phyloP scores from a whole-genome alignment of 2,329 filamentous ascomycete genomes.

The Nannizziopsis arthrosporioides region DNA sequence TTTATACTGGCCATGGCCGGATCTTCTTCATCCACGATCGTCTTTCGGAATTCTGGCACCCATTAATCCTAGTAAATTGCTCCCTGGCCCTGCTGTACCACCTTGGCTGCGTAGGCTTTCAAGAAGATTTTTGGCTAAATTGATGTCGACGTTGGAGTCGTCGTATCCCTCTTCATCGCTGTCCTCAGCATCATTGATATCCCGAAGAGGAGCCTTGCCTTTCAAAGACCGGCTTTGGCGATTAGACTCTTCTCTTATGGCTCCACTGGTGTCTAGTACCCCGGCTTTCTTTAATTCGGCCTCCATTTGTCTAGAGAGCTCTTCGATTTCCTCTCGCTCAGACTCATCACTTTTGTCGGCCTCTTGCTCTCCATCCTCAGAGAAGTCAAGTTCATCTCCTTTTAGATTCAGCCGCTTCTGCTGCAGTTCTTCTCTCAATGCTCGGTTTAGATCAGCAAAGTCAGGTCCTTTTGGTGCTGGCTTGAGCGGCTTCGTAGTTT shows the following conservation, averaged over 20 bases:
- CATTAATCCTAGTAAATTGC: slow-evolving; percentile 80
- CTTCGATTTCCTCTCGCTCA: slow-evolving; percentile 40
- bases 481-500: background rate
- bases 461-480: slow-evolving; percentile 34
- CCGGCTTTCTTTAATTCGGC: slow-evolving; percentile 38
- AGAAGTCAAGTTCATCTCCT: slow-evolving; percentile 18
- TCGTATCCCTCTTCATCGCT: slow-evolving; percentile 21
- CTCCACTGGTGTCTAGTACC: slow-evolving; percentile 31
- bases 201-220: slow-evolving; percentile 20
- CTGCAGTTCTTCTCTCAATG: slow-evolving; percentile 3
- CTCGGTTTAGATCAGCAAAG: slow-evolving; percentile 1
- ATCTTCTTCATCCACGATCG: slow-evolving; percentile 34
- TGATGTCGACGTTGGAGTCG: slow-evolving; percentile 68
- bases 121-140: slow-evolving; percentile 77
- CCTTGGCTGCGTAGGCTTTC: slow-evolving; percentile 87
- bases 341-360: slow-evolving; percentile 40
- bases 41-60: slow-evolving; percentile 71
- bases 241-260: slow-evolving; percentile 15
- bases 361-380: slow-evolving; percentile 39
- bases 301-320: slow-evolving; percentile 37
- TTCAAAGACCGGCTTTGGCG: slow-evolving; percentile 19
- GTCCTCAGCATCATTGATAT: slow-evolving; percentile 17
- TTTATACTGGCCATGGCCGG: background rate
- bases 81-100: slow-evolving; percentile 71
- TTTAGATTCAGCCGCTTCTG: background rate